These are phyloP conservation scores for Linnemannia elongata DNA, from an alignment of 192 early-diverging fungal genomes.

Conservation along the genomic window DNA sequence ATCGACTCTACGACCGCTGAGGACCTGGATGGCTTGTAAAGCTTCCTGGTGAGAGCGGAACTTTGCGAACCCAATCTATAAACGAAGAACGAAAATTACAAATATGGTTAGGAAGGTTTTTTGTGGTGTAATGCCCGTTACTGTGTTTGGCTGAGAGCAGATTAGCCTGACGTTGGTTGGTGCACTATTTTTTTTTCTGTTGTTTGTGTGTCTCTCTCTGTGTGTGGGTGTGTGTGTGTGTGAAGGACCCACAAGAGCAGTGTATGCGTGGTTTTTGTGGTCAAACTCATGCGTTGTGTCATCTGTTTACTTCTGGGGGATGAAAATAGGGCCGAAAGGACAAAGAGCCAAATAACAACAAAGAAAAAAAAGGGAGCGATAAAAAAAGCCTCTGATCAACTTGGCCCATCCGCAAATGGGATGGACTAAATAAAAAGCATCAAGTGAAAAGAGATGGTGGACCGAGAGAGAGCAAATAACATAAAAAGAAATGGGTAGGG, in stretches of 20 bases:
- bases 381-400: constrained; percentile 15
- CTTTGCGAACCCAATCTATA: constrained; percentile 98
- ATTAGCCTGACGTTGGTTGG: neutral
- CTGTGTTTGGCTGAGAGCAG: neutral
- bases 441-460: neutral
- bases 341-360: neutral
- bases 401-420: neutral
- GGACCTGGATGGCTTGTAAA: constrained; percentile 90
- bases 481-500: neutral
- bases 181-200: neutral
- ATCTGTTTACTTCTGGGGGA: constrained; percentile 25
- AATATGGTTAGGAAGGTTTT: neutral
- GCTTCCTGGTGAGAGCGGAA: constrained; percentile 94
- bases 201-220: no score
- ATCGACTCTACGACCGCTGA: constrained; percentile 92
- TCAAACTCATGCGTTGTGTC: constrained; percentile 16
- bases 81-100: neutral
- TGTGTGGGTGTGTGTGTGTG: neutral
- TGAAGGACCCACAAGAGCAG: neutral
- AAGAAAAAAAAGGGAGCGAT: neutral
- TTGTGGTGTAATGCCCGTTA: neutral
- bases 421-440: neutral
- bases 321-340: constrained; percentile 12
- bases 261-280: constrained; percentile 8
- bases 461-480: neutral